phyloP scores from a whole-genome alignment of 2,329 filamentous ascomycete species.

The Xylaria multiplex region DNA sequence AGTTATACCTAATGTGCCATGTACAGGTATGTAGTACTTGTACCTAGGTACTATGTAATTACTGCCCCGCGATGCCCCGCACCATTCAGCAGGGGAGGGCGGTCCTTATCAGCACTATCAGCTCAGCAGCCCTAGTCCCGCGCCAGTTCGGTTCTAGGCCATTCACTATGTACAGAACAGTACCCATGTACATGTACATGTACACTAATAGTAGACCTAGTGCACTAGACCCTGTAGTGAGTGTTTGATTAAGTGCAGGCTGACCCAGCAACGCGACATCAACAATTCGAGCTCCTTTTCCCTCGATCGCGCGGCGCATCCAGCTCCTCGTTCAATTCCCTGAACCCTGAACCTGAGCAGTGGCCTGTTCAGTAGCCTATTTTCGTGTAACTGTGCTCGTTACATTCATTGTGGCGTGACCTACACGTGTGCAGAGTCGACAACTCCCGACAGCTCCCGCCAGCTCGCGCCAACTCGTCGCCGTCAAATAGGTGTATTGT shows the following conservation, averaged over 20 bases:
- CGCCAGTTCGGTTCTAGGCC: conserved; percentile 7
- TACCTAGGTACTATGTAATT: neutral
- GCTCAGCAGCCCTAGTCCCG: neutral
- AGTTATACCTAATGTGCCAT: no score
- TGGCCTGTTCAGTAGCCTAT: no score
- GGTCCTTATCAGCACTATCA: neutral
- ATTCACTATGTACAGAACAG: neutral
- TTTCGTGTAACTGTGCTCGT: neutral
- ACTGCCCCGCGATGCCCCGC: conserved; percentile 21
- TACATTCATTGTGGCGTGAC: neutral
- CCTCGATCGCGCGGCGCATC: conserved; percentile 2
- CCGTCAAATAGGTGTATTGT: neutral
- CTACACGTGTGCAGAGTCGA: neutral
- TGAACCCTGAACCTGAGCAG: neutral
- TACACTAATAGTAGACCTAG: no score
- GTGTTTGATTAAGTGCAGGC: conserved; percentile 20
- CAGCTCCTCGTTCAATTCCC: neutral
- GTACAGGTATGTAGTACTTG: no score
- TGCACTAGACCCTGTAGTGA: neutral
- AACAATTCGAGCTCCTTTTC: conserved; percentile 25
- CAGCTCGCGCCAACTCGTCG: neutral
- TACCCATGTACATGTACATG: no score
- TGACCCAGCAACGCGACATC: conserved; percentile 39
- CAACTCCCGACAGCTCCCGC: neutral
- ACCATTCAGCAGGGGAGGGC: neutral